Evolutionary conservation across 352 stramenopile genomes (phyloP), one percentile per base, ranked within the genome.

Genomic region (Phytophthora syringae): DNA sequence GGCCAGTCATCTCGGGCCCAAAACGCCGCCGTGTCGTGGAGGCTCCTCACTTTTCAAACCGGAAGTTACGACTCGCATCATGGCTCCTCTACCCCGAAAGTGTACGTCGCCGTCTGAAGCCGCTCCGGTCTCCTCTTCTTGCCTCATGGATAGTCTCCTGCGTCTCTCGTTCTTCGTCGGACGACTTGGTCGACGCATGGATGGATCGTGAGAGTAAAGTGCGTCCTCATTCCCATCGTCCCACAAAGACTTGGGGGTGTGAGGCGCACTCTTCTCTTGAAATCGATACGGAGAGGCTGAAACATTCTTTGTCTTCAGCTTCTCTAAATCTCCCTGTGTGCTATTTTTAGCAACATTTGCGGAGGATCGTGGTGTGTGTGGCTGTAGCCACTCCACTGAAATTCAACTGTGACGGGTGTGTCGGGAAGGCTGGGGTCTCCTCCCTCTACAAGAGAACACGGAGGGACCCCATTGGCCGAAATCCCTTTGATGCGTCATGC

Each of bases 141-240:
- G 7, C 43, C 57, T 79, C 67, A 88, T 86, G 70, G 76, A 79
- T 72, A 74, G 22, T 88, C 80, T 74, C 77, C 80, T 88, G 65
- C 63, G 69, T 74, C 65, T 62, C 15, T 7, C 7, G 40, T 13
- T 28, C 44, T 58, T 32, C 32, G 55, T 42, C 24, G 37, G 37
- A 34, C 27, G 30, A 27, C 20, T 28, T 36, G 28, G 51, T 54
- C 45, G 59, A 68, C 64, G 73, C 64, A 92, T 60, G 85, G 83
- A 80, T 72, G 86, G 86, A 94, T 80, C 53, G 67, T 94, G 86
- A 92, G 85, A 94, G 86, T 94, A 94, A 85, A 92, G 84, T 72
- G 64, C 43, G 24, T 45, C 27, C 32, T 11, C 40, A 48, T 13
- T 5, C 16, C 7, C 18, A 15, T 40, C 34, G 34, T 40, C 13